Evolutionary conservation across 75 land plant species (phyloP).

Genomic region (Cryptomeria japonica): DNA sequence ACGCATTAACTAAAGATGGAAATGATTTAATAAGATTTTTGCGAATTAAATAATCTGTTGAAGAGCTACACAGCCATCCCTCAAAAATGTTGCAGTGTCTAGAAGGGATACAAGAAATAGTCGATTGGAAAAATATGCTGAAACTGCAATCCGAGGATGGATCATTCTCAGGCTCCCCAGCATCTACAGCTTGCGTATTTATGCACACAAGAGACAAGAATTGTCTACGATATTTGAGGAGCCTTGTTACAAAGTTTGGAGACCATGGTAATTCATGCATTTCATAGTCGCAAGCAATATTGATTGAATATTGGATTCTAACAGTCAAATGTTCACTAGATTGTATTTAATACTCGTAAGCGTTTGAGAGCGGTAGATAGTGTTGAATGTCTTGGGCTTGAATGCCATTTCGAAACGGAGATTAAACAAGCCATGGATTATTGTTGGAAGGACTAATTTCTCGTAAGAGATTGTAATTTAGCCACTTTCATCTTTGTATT

Average conservation of each 20-base stretch:
- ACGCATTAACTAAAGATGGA: neutral
- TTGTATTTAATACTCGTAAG: neutral
- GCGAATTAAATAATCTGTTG: neutral
- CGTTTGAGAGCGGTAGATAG: too few relatives aligned
- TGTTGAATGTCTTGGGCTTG: neutral
- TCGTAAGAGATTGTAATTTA: too few relatives aligned
- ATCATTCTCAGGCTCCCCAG: too few relatives aligned
- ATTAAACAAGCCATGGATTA: conserved; percentile 48
- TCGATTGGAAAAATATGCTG: conserved; percentile 77
- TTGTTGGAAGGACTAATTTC: too few relatives aligned
- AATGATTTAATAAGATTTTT: neutral
- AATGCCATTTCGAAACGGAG: conserved; percentile 14
- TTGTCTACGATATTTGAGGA: conserved; percentile 63
- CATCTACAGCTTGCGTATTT: too few relatives aligned
- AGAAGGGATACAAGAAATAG: conserved; percentile 78
- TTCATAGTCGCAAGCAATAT: too few relatives aligned
- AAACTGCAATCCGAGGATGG: too few relatives aligned
- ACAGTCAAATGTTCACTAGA: too few relatives aligned
- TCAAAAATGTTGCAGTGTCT: conserved; percentile 73
- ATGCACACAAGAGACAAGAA: conserved; percentile 66
- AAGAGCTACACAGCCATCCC: conserved; percentile 43
- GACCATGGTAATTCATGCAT: conserved; percentile 65
- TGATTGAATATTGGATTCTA: too few relatives aligned
- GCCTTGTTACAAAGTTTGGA: conserved; percentile 51
- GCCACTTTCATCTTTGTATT: too few relatives aligned